Conservation (phyloP, 1,284 basidiomycete species). For the Moniliophthora roreri region DNA sequence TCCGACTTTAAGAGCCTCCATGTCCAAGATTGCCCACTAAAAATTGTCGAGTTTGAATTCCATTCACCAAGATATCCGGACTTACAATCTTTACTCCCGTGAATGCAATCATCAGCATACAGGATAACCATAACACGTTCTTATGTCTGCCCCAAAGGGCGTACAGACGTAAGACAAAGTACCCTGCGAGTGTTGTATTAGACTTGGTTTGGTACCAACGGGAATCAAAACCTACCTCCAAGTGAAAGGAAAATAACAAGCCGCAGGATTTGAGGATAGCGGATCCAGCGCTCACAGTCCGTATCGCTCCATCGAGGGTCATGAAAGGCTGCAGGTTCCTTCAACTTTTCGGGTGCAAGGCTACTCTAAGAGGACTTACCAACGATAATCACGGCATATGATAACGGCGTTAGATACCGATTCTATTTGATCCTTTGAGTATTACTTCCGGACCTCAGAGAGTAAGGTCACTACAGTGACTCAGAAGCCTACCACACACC, state of each 20-base stretch:
- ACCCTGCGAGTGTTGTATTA: not conserved
- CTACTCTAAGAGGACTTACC: not conserved
- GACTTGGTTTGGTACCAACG: not conserved
- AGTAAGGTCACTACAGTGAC: not conserved
- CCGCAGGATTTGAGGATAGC: not conserved
- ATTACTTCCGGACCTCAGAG: too few relatives aligned
- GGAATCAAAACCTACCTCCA: not conserved
- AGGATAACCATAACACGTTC: not conserved
- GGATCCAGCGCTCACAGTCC: not conserved
- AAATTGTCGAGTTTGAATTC: too few relatives aligned
- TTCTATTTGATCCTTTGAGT: too few relatives aligned
- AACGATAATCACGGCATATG: not conserved
- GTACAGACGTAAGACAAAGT: not conserved
- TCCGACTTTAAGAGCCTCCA: not conserved
- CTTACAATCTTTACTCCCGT: not conserved
- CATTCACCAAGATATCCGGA: too few relatives aligned
- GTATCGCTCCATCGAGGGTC: not conserved
- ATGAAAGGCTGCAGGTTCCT: not conserved
- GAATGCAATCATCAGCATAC: not conserved
- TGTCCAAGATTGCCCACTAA: not conserved
- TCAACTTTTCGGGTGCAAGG: too few relatives aligned
- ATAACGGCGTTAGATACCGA: not conserved
- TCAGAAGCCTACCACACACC: constrained; percentile 1
- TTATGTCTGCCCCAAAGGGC: not conserved
- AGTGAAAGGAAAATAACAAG: not conserved